Conservation (phyloP, 345 rosid species). For the Ailanthus altissimus region DNA sequence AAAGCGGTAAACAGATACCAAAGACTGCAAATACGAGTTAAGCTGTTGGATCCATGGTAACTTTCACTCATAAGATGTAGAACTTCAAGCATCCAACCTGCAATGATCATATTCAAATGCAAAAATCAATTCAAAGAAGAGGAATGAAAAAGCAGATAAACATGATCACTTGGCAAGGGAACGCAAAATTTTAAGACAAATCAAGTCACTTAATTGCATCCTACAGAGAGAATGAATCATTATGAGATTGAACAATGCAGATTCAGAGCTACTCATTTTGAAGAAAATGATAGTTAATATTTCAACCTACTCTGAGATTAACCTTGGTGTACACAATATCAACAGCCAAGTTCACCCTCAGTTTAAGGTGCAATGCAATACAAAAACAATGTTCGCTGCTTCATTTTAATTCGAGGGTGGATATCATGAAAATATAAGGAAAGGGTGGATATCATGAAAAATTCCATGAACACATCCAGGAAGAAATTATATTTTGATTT, state of each 20-base stretch:
- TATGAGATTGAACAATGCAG: background rate
- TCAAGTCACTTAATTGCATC: background rate
- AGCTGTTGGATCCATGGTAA: too few species aligned
- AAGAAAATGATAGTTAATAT: too few species aligned
- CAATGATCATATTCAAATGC: background rate
- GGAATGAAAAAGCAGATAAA: background rate
- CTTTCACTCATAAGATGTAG: background rate
- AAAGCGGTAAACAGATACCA: background rate
- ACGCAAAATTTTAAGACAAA: background rate
- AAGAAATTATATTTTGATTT: too few species aligned
- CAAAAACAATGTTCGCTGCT: background rate
- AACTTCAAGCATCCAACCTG: background rate
- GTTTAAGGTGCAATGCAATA: background rate
- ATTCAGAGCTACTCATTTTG: too few species aligned
- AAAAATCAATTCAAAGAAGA: background rate
- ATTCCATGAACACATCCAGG: background rate
- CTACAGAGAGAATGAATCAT: background rate
- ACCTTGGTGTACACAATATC: background rate
- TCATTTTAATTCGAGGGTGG: background rate
- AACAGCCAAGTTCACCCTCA: background rate
- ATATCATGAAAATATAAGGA: too few species aligned
- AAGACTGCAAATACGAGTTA: background rate
- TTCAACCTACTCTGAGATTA: too few species aligned
- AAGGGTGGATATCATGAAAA: background rate
- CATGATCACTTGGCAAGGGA: background rate